Base-by-base conservation (phyloP, 2,329 filamentous ascomycete species). In the Ophidiomyces ophidiicola region DNA sequence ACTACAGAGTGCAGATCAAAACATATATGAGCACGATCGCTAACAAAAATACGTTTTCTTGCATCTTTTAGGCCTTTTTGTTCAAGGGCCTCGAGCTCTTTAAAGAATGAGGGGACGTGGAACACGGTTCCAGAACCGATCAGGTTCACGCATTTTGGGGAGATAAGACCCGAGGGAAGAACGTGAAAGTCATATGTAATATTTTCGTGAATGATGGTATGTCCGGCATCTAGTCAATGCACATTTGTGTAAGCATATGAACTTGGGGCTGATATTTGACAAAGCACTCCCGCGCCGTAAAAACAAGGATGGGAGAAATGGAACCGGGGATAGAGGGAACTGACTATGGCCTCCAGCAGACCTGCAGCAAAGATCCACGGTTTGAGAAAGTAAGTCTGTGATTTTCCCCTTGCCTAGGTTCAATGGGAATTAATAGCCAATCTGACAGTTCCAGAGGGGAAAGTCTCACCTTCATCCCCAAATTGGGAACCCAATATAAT, bases 121-220 rank as follows among this genome's bases (percentile, higher is more conserved):
- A 68, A 58, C 41, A 68, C 64, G 35, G 61, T 64, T 40, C 64
- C 64, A 39, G 63, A 57, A 32, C 64, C 64, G 46, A 68, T 64
- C 40, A 68, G 56, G 52, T 67, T 68, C 48, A 66, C 49, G 48
- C 62, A 66, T 35, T 50, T 51, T 3, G 63, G 61, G 26, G 63
- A 63, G 46, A 67, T 54, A 36, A 68, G 59, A 14, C 47, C 47
- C 8, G 46, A 48, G 17, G 64, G 64, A 20, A 68, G 58, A 42
- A 68, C 66, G 51, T 68, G 64, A 52, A 68, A 68, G 50, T 67
- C 63, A 49, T 66, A 68, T 33, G 63, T 66, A 40, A 62, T 54
- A 33, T 57, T 53, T 41, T 64, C 56, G 47, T 63, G 62, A 38
- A 68, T 64, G 42, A 68, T 67, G 30, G 64, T 67, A 50, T 68